Evolutionary conservation across 2,329 filamentous ascomycete genomes (phyloP).

Genomic region (Colletotrichum theobromicola): DNA sequence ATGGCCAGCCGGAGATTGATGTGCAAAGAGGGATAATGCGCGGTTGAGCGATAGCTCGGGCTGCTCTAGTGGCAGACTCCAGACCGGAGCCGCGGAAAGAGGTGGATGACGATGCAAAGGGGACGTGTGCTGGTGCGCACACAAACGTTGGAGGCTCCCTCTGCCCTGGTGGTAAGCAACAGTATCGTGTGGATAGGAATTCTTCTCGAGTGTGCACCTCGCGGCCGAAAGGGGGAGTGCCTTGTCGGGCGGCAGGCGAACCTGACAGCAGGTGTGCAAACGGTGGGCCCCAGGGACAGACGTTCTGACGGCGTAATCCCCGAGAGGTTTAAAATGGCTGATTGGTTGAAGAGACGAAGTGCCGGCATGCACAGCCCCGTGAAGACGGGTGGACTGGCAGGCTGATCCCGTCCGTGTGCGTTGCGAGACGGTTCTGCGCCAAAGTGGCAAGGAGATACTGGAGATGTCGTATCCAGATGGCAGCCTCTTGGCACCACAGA

Average conservation of each 20-base stretch:
- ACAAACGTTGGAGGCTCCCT: too few species aligned
- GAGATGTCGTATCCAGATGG: background rate
- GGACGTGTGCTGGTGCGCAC: background rate
- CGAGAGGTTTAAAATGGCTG: background rate
- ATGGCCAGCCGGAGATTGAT: conserved; percentile 1
- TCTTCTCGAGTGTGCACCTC: background rate
- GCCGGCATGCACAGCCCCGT: conserved; percentile 3
- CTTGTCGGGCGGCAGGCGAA: background rate
- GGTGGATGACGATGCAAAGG: background rate
- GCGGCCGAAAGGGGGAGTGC: background rate
- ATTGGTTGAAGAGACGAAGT: conserved; percentile 6
- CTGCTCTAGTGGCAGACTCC: background rate
- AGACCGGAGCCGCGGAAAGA: background rate
- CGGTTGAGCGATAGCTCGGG: background rate
- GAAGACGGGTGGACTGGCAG: background rate
- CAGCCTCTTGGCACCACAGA: background rate
- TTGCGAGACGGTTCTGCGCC: background rate
- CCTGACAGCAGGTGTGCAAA: conserved; percentile 1
- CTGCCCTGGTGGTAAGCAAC: background rate
- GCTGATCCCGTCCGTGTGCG: background rate
- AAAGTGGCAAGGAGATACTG: background rate
- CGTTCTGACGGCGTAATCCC: conserved; percentile 8
- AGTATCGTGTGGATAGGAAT: background rate
- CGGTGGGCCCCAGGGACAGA: background rate
- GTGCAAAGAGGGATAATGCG: background rate